phyloP scores from a whole-genome alignment of 2,329 filamentous ascomycete genomes.

The Fusarium clavum region DNA sequence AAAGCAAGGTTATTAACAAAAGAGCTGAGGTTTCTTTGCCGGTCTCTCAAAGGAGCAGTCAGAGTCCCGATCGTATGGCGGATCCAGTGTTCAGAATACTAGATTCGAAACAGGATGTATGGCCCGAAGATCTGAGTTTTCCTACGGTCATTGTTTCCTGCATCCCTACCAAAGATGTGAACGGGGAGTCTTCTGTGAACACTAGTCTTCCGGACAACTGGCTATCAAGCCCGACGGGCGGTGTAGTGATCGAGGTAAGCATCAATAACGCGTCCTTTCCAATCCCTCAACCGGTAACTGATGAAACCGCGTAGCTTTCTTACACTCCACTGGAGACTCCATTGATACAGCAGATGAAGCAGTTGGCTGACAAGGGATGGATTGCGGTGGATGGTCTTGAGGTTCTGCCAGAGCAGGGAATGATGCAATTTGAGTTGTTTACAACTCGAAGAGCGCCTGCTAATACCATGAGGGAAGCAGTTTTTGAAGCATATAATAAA shows the following conservation, averaged over 20 bases:
- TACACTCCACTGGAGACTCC: constrained; percentile 12
- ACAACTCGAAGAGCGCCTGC: constrained; percentile 6
- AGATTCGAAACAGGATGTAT: accelerated
- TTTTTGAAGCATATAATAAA: background rate
- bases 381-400: constrained; percentile 17
- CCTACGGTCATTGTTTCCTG: background rate
- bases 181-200: background rate
- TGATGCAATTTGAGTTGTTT: constrained; percentile 23
- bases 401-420: constrained; percentile 16
- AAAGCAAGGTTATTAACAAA: accelerated
- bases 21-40: accelerated
- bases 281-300: accelerated
- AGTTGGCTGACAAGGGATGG: background rate
- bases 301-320: background rate
- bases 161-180: background rate
- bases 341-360: background rate
- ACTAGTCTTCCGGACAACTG: constrained; percentile 2
- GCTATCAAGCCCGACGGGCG: constrained; percentile 7
- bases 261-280: accelerated
- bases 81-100: background rate
- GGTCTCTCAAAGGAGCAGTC: accelerated
- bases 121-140: background rate
- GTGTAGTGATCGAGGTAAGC: constrained; percentile 12
- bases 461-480: background rate
- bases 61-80: background rate